Base-by-base conservation (phyloP, 441 rosid genomes). In the Erysimum cheiri region DNA sequence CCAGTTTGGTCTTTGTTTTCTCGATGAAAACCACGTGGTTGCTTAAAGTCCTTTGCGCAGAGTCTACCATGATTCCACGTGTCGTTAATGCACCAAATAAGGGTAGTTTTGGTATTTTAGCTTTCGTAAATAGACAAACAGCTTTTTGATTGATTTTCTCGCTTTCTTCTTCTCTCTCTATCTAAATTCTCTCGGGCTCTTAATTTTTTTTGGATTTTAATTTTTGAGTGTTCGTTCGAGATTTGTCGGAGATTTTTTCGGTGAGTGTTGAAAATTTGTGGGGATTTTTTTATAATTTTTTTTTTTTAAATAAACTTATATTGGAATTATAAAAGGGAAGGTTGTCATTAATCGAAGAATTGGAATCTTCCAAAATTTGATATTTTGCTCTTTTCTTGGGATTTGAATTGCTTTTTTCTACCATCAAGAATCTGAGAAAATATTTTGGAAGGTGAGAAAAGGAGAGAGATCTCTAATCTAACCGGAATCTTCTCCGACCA, bases 381-480 rank as follows among this genome's bases (percentile, higher is more conserved):
- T 48, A 35, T 41, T 67, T 24, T 36, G 26, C 46, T 63, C 8
- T 53, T 49, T 62, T 70, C 8, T 31, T 43, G 55, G 61, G 55
- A 66, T 78, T 72, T 74, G 55, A 37, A 60, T 61, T 44, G 4
- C 43, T 49, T 32, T 41, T 46, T 9, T 22, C 24, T 39, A 10
- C 29, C 56, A 50, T 60, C 31, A 36, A 48, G 31, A 56, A 61
- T 74, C 26, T 32, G 40, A 14, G 44, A 41, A 49, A 43, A 24
- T 9, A 39, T 88, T 59, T 84, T 69, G 10, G 74, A 70, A 68
- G 66, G 72, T 4, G 81, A 71, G 36, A 75, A 70, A 41, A 61
- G 9, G 73, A 64, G 78, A 75, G 76, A 61, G 71, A 58, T 44
- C 26, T 44, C 26, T 8, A 37, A 58, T 2, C 2, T 3, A 15